Base-by-base conservation (phyloP, 805 yeast species). In the Hanseniaspora mollemarum region DNA sequence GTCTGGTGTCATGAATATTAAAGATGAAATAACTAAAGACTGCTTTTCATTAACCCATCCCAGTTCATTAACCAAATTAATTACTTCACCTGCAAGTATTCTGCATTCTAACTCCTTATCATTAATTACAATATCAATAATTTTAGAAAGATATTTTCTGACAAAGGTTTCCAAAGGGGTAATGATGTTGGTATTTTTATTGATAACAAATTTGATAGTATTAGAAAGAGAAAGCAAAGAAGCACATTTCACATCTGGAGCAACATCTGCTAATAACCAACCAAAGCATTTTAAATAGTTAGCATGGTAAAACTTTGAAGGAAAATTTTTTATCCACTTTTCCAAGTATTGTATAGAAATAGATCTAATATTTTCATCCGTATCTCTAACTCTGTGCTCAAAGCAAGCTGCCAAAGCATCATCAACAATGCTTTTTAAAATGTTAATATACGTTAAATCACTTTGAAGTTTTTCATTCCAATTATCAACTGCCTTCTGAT, bases 121-220 rank as follows among this genome's bases (percentile, higher is more conserved):
- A 50, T 67, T 66, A 21, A 70, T 58, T 1, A 78, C 77, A 59
- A 86, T 83, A 48, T 80, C 81, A 21, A 84, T 66, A 29, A 87
- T 63, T 58, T 86, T 79, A 4, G 65, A 64, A 56, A 80, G 78
- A 64, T 82, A 83, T 54, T 87, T 72, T 53, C 82, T 86, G 2
- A 90, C 78, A 62, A 87, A 87, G 58, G 81, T 88, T 51, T 86
- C 72, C 36, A 87, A 71, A 0, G 87, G 86, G n/a, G 74, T 72
- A 49, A 76, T 67, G 22, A 65, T 62, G 22, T 67, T 65, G 25
- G 66, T 68, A 28, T 49, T 54, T 12, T 54, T 54, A 32, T 36
- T 48, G 46, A 62, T 51, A 26, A 54, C 55, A 54, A 53, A 59
- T 46, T 65, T 68, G 59, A 76, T 76, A 21, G 79, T 64, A 57